Conservation (phyloP, 768 basidiomycete species). For the Mycena leptocephala region DNA sequence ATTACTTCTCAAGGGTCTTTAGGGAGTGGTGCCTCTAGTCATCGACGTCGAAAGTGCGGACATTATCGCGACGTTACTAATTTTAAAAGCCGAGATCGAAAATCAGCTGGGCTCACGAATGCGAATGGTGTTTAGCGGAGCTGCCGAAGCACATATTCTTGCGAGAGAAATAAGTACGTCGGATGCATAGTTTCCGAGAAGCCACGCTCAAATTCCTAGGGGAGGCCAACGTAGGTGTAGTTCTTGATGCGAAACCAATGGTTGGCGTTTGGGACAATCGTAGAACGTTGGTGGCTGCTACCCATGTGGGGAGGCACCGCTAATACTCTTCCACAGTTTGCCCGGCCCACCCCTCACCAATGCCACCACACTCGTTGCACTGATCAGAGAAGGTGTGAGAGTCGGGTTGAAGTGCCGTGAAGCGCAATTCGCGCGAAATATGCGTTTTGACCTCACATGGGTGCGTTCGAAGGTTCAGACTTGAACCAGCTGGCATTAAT, state of each 20-base stretch:
- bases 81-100: conserved; percentile 80
- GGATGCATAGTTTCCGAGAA: too few relatives aligned
- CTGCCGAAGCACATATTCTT: conserved; percentile 75
- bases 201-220: conserved; percentile 50
- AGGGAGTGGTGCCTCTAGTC: conserved; percentile 79
- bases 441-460: conserved; percentile 87
- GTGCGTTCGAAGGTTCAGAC: conserved; percentile 55
- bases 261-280: conserved; percentile 82
- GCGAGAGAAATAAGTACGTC: conserved; percentile 75
- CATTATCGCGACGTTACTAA: conserved; percentile 79
- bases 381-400: conserved; percentile 83
- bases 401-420: conserved; percentile 81
- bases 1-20: neutral
- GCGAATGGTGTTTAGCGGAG: conserved; percentile 76
- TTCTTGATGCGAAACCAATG: conserved; percentile 73
- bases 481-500: neutral
- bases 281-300: conserved; percentile 66
- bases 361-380: conserved; percentile 71
- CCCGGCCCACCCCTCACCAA: conserved; percentile 85
- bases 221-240: conserved; percentile 64
- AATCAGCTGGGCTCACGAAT: conserved; percentile 70
- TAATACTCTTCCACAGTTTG: conserved; percentile 55
- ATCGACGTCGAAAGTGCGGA: conserved; percentile 80
- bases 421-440: conserved; percentile 82
- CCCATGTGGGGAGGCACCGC: conserved; percentile 14